phyloP scores from a whole-genome alignment of 345 rosid species.

The Arabis alpina region DNA sequence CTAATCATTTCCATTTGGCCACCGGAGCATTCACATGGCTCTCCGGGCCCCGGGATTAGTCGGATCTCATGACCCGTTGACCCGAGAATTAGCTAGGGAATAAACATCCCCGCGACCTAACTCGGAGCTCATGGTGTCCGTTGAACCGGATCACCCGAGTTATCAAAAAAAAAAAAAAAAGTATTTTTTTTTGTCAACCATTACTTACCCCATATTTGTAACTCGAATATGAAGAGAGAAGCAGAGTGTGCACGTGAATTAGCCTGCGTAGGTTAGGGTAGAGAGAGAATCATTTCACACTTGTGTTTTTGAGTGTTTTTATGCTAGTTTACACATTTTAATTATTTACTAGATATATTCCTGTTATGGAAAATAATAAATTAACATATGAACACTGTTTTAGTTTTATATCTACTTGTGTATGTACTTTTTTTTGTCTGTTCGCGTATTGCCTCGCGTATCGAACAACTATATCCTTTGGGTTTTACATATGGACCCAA shows the following conservation, averaged over 20 bases:
- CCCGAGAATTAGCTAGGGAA: too few relatives aligned
- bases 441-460: background rate
- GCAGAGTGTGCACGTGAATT: constrained; percentile 15
- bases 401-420: background rate
- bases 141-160: too few relatives aligned
- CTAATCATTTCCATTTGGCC: too few relatives aligned
- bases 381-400: background rate
- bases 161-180: too few relatives aligned
- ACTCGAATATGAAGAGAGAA: constrained; percentile 24
- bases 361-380: background rate
- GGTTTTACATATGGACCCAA: background rate
- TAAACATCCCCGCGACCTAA: too few relatives aligned
- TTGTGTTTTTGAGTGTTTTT: constrained; percentile 7
- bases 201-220: constrained; percentile 6
- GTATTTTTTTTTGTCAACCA: too few relatives aligned
- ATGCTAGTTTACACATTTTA: background rate
- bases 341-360: background rate
- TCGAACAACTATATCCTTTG: background rate
- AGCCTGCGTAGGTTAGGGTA: constrained; percentile 15
- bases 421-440: background rate
- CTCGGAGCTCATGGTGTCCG: too few relatives aligned
- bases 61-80: too few relatives aligned
- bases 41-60: too few relatives aligned
- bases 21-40: too few relatives aligned
- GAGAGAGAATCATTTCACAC: background rate